These are phyloP conservation scores for Aureobasidium sp. DNA, from an alignment of 2,329 filamentous ascomycete genomes.

Conservation along the genomic window DNA sequence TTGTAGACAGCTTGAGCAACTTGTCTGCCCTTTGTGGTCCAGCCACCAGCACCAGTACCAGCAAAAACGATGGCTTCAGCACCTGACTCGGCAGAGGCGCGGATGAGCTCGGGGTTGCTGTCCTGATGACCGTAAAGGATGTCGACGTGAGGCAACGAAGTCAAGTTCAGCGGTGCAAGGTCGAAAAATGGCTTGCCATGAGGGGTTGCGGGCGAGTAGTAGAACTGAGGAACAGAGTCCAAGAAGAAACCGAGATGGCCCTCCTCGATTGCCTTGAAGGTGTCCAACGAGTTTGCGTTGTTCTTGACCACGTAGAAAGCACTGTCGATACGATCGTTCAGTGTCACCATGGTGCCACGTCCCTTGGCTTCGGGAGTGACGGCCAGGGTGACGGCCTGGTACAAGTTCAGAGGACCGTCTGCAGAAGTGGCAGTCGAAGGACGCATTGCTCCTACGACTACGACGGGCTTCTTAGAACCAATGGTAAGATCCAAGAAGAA, in stretches of 20 bases:
- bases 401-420: constrained; percentile 55
- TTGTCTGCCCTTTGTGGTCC: constrained; percentile 31
- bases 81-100: constrained; percentile 40
- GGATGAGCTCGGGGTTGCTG: constrained; percentile 40
- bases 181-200: constrained; percentile 38
- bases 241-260: constrained; percentile 51
- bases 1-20: constrained; percentile 38
- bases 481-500: constrained; percentile 54
- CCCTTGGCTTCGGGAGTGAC: constrained; percentile 35
- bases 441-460: constrained; percentile 54
- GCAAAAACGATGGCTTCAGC: constrained; percentile 49
- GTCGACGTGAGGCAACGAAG: constrained; percentile 44
- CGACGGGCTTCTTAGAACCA: constrained; percentile 49
- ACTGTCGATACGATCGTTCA: constrained; percentile 53
- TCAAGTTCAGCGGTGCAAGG: constrained; percentile 24
- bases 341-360: constrained; percentile 50
- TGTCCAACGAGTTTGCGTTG: constrained; percentile 54
- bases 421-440: constrained; percentile 54
- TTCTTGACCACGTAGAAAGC: constrained; percentile 54
- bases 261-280: constrained; percentile 50
- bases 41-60: constrained; percentile 46
- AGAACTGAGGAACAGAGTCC: constrained; percentile 51
- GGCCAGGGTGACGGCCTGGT: constrained; percentile 51
- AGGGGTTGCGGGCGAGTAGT: constrained; percentile 44
- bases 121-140: constrained; percentile 49